Percentiles rank a stretch among this genome's conserved stretches.
Evolutionary conservation across 148 eudicot genomes (phyloP).

Genomic region (Spergularia bocconei): DNA sequence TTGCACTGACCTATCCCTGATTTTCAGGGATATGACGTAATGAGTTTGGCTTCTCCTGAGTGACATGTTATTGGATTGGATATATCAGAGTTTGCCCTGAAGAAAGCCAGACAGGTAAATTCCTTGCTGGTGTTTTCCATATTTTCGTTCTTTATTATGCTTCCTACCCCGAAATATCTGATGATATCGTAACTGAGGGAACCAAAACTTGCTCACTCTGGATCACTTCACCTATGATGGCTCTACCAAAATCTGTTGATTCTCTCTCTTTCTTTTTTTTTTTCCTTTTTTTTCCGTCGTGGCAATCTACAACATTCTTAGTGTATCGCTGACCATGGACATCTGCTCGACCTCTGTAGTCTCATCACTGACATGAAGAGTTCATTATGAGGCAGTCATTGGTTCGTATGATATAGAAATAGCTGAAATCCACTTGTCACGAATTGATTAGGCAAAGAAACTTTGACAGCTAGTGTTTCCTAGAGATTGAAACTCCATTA

Average conservation of each 20-base stretch:
- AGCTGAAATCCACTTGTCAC: too few relatives aligned
- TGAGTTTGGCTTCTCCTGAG: conserved; percentile 65
- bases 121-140: background rate
- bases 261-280: too few relatives aligned
- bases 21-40: conserved; percentile 75
- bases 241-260: too few relatives aligned
- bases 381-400: too few relatives aligned
- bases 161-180: background rate
- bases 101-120: conserved; percentile 57
- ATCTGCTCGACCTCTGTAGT: background rate
- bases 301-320: background rate
- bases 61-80: conserved; percentile 77
- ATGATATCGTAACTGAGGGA: background rate
- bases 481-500: too few relatives aligned
- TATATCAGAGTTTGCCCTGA: conserved; percentile 55
- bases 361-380: background rate
- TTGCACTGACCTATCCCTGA: background rate
- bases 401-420: too few relatives aligned
- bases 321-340: background rate
- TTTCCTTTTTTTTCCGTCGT: too few relatives aligned
- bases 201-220: background rate
- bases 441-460: too few relatives aligned
- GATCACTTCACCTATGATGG: background rate
- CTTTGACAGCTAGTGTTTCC: too few relatives aligned
- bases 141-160: background rate